Percentiles rank a stretch among this genome's conserved stretches.
These are phyloP conservation scores for Dictyostelium gargantuum DNA, from an alignment of 208 protist genomes.

Conservation along the genomic window DNA sequence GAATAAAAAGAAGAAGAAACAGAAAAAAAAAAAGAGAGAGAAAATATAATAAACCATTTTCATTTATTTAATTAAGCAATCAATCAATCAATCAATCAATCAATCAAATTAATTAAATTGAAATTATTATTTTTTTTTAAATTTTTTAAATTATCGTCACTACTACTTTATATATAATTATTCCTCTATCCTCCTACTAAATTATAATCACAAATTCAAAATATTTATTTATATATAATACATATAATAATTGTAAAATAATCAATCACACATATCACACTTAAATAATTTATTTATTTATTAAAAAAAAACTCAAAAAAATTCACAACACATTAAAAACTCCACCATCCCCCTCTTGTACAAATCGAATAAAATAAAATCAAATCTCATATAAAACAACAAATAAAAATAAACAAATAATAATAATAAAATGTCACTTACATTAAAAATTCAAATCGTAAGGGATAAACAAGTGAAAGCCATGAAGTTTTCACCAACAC, in stretches of 20 bases:
- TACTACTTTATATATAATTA: too few relatives aligned
- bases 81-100: not conserved
- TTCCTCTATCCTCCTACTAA: too few relatives aligned
- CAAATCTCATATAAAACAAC: not conserved
- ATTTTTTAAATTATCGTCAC: too few relatives aligned
- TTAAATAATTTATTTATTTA: not conserved
- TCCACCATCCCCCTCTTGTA: not conserved
- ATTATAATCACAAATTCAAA: too few relatives aligned
- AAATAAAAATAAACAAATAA: not conserved
- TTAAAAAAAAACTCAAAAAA: not conserved
- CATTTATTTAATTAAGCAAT: too few relatives aligned
- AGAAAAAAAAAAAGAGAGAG: too few relatives aligned
- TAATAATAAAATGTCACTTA: slow-evolving; percentile 61
- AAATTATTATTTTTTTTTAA: not conserved
- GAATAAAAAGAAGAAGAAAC: not conserved
- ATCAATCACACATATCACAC: not conserved
- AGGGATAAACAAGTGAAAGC: slow-evolving; percentile 61
- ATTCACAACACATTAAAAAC: not conserved
- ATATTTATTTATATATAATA: too few relatives aligned
- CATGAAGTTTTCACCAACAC: slow-evolving; percentile 64
- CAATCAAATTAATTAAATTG: not conserved
- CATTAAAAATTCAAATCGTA: slow-evolving; percentile 64
- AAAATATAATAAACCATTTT: too few relatives aligned
- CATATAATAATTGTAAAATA: too few relatives aligned
- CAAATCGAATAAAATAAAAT: not conserved